Evolutionary conservation across 2,329 filamentous ascomycete genomes (phyloP).

Genomic region (Macrophomina phaseolina): DNA sequence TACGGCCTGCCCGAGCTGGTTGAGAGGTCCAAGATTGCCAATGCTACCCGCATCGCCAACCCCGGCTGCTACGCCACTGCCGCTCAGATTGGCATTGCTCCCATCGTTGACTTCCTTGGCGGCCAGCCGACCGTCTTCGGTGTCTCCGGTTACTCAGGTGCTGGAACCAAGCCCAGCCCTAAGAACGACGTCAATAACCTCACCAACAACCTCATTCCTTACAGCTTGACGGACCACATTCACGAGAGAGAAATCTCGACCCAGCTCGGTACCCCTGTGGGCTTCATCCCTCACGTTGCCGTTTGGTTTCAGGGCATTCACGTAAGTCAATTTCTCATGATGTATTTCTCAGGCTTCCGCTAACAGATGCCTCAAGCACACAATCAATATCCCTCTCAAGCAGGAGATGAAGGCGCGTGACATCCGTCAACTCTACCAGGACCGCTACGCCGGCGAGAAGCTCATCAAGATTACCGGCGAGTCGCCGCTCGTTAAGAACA

Average conservation of each 20-base stretch:
- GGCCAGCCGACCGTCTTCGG: constrained; percentile 85
- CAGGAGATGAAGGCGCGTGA: constrained; percentile 88
- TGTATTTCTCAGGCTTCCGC: not conserved
- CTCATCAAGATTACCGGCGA: constrained; percentile 92
- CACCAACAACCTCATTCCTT: constrained; percentile 86
- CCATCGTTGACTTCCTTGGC: constrained; percentile 77
- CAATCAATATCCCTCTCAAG: constrained; percentile 86
- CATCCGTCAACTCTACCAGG: constrained; percentile 93
- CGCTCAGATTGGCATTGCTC: constrained; percentile 86
- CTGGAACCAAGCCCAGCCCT: constrained; percentile 89
- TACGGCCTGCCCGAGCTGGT: constrained; percentile 90
- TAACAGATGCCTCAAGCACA: constrained; percentile 61
- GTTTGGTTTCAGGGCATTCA: constrained; percentile 96
- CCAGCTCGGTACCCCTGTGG: constrained; percentile 76
- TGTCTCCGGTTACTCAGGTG: constrained; percentile 91
- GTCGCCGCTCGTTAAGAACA: constrained; percentile 82
- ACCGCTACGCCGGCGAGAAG: constrained; percentile 93
- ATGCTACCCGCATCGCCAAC: constrained; percentile 83
- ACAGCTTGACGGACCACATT: constrained; percentile 90
- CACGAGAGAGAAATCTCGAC: constrained; percentile 89
- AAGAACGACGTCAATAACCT: constrained; percentile 91
- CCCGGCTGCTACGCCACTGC: constrained; percentile 96
- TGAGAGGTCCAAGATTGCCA: constrained; percentile 75
- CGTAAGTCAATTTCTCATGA: constrained; percentile 44
- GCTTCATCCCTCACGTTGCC: constrained; percentile 94